Percentiles rank a stretch among this genome's conserved stretches.
Conservation (phyloP, 1,284 basidiomycete genomes). For the Cutaneotrichosporon spelunceum region DNA sequence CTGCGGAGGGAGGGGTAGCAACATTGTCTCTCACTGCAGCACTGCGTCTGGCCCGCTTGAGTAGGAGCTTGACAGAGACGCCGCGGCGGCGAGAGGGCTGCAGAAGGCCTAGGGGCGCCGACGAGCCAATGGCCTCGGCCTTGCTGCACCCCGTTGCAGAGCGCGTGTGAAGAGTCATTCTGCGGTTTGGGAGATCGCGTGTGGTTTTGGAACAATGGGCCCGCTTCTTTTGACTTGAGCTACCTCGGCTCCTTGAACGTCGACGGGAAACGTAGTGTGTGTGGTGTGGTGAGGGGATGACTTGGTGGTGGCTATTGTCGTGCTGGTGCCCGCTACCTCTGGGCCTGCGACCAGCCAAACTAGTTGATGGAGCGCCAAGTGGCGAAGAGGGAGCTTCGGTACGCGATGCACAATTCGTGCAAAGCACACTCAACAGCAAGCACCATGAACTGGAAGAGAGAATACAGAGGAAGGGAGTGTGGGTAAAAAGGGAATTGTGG, state of each 20-base stretch:
- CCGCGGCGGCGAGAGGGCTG: not conserved
- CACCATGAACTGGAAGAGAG: not conserved
- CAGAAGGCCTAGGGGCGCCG: not conserved
- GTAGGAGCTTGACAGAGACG: not conserved
- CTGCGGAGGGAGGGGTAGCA: not conserved
- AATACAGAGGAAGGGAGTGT: not conserved
- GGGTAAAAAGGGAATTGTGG: not conserved
- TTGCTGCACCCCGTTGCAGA: slow-evolving; percentile 1
- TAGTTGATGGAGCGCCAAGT: not conserved
- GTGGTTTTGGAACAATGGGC: not conserved
- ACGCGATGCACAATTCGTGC: slow-evolving; percentile 1
- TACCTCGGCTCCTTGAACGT: not conserved
- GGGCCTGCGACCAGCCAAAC: not conserved
- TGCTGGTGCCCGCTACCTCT: not conserved
- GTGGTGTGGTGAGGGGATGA: not conserved
- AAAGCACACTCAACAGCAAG: slow-evolving; percentile 7
- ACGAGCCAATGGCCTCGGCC: not conserved
- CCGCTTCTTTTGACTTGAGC: slow-evolving; percentile 1
- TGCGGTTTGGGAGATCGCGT: not conserved
- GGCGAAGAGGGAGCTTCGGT: not conserved
- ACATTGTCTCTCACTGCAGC: not conserved
- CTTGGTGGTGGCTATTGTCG: not conserved
- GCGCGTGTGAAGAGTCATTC: slow-evolving; percentile 2
- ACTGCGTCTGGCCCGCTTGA: not conserved
- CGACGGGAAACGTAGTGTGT: not conserved